These are phyloP conservation scores for Bretschneidera sinensis DNA, from an alignment of 345 rosid species.

Conservation along the genomic window DNA sequence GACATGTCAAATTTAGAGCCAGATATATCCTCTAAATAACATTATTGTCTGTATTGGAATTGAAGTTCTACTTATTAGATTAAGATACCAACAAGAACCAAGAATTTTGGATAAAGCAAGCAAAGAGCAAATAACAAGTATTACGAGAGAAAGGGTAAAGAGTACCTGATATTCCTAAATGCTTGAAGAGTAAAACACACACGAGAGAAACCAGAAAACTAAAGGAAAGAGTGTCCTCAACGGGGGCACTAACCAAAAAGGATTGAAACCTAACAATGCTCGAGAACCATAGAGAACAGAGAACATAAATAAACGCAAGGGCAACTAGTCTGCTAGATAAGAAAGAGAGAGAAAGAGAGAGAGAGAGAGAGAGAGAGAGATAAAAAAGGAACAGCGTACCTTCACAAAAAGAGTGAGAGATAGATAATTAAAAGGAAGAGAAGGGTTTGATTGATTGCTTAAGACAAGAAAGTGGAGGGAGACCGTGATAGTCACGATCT, in stretches of 20 bases:
- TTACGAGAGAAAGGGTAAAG: neutral
- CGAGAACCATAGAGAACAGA: slow-evolving; percentile 1
- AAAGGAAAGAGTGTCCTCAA: neutral
- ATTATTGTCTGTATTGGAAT: neutral
- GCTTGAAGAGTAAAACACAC: no score
- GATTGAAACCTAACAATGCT: neutral
- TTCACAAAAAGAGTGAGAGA: slow-evolving; percentile 9
- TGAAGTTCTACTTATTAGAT: neutral
- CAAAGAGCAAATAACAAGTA: no score
- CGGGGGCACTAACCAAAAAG: neutral
- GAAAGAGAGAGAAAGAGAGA: neutral
- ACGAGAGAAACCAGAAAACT: neutral
- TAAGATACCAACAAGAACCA: no score
- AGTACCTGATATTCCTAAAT: neutral
- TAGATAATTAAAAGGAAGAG: neutral
- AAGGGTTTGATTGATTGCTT: slow-evolving; percentile 26
- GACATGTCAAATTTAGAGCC: neutral
- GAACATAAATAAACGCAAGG: neutral
- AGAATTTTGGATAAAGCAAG: no score
- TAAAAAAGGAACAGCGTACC: slow-evolving; percentile 4
- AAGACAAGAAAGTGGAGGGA: slow-evolving; percentile 24
- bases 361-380: no score
- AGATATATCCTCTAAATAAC: neutral
- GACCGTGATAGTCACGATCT: slow-evolving; percentile 28
- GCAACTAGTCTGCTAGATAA: slow-evolving; percentile 1